Evolutionary conservation across 345 rosid genomes (phyloP), one percentile per base, ranked within the genome.

Genomic region (Eucalyptus camaldulensis): DNA sequence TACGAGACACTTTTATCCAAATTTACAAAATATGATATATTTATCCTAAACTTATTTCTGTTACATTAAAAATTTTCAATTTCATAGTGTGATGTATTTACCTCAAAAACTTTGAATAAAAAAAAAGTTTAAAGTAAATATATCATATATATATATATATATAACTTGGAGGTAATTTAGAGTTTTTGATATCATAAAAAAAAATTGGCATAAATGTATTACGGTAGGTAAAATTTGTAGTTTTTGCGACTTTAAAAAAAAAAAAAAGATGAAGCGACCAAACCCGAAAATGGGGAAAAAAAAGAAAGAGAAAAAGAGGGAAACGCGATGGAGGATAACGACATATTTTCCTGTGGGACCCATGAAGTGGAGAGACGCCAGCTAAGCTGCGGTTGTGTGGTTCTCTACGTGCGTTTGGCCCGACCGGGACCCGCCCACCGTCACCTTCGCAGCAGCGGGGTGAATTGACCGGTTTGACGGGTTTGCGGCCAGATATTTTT

Each of bases 41-140:
- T 15, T 17, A 17, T 51, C 2, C 8, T 47, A 47, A 47, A 47
- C 10, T 6, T 51, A 51, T 16, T 51, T 51, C 0, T 16, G 0
- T 16, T 16, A 51, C 4, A 51, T 51, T 0, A 51, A 51, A 7
- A 51, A 0, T 17, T 51, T 0, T 0, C 4, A 51, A 51, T 1
- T 51, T 51, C 0, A 17, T 51, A 51, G 0, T 17, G 2, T 51
- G 9, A 17, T 0, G 0, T 17, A 3, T 51, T 17, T 51, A 51
- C 0, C 21, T 17, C 0, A 51, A 51, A 51, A 51, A 3, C 7
- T 51, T 51, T 51, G n/a, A n/a, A n/a, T n/a, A n/a, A n/a, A n/a
- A n/a, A n/a, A n/a, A n/a, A n/a, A n/a, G n/a, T n/a, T n/a, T n/a
- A n/a, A n/a, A n/a, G n/a, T n/a, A n/a, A n/a, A n/a, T n/a, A n/a